Conservation (phyloP, 805 yeast genomes). For the Nematodospora valgi region DNA sequence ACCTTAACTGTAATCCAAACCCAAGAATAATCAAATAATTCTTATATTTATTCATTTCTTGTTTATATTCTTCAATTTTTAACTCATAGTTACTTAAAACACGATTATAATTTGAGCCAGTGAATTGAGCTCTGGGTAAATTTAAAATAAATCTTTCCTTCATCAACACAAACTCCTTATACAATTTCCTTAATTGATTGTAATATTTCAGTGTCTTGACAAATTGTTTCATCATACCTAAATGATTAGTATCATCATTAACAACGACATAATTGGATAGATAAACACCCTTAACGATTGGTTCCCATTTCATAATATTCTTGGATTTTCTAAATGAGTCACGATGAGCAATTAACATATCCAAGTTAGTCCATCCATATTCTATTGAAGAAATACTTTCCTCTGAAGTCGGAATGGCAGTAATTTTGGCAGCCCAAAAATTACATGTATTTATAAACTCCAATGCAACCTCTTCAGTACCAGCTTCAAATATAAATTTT, state of each 20-base stretch:
- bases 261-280: constrained; percentile 30
- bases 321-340: constrained; percentile 30
- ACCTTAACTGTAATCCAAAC: constrained; percentile 45
- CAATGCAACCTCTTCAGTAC: constrained; percentile 61
- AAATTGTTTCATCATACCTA: constrained; percentile 43
- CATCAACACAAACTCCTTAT: constrained; percentile 27
- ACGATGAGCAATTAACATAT: constrained; percentile 23
- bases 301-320: constrained; percentile 42
- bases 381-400: constrained; percentile 73
- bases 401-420: constrained; percentile 70
- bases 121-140: constrained; percentile 22
- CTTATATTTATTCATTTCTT: constrained; percentile 44
- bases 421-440: constrained; percentile 85
- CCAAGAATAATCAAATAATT: constrained; percentile 41
- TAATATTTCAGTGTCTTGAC: constrained; percentile 40
- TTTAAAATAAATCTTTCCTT: constrained; percentile 26
- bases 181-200: constrained; percentile 33
- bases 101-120: constrained; percentile 32
- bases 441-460: constrained; percentile 76
- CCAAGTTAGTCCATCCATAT: constrained; percentile 70
- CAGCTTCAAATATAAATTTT: constrained; percentile 60
- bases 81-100: constrained; percentile 38
- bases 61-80: constrained; percentile 41
- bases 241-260: constrained; percentile 23
- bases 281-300: constrained; percentile 38